Percentiles rank a stretch among this genome's conserved stretches.
Evolutionary conservation across 768 basidiomycete genomes (phyloP).

Genomic region (Auricularia sp.): DNA sequence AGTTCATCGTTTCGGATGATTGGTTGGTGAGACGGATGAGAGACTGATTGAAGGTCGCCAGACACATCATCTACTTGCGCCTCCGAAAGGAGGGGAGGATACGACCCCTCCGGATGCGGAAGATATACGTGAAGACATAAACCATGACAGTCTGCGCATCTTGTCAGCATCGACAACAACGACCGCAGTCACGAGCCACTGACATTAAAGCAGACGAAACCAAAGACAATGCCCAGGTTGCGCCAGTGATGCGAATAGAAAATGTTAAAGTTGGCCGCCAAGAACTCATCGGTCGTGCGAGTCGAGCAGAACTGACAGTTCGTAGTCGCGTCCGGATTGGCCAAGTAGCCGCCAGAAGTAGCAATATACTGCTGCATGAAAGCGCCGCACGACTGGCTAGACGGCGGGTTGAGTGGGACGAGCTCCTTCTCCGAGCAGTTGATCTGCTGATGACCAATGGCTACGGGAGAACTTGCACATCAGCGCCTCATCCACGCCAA

Average conservation of each 20-base stretch:
- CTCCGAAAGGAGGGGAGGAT: neutral
- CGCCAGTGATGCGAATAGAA: slow-evolving; percentile 46
- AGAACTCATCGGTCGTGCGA: slow-evolving; percentile 49
- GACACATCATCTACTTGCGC: no score
- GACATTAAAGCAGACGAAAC: slow-evolving; percentile 36
- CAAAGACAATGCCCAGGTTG: slow-evolving; percentile 43
- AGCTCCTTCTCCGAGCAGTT: slow-evolving; percentile 53
- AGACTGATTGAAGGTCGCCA: no score
- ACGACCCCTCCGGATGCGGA: slow-evolving; percentile 31
- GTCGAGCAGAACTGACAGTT: slow-evolving; percentile 52
- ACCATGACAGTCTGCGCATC: slow-evolving; percentile 31
- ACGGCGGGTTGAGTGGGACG: slow-evolving; percentile 46
- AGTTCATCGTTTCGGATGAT: no score
- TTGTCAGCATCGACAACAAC: neutral
- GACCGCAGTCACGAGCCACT: neutral
- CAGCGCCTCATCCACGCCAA: neutral
- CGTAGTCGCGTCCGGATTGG: slow-evolving; percentile 42
- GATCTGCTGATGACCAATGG: slow-evolving; percentile 22
- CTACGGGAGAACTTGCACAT: neutral
- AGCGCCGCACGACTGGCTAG: slow-evolving; percentile 40
- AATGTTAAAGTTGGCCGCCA: slow-evolving; percentile 43
- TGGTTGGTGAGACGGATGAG: no score
- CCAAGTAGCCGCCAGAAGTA: slow-evolving; percentile 44
- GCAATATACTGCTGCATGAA: slow-evolving; percentile 45
- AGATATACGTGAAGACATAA: slow-evolving; percentile 47